These are phyloP conservation scores for Senna tora DNA, from an alignment of 306 rosid species.

Conservation along the genomic window DNA sequence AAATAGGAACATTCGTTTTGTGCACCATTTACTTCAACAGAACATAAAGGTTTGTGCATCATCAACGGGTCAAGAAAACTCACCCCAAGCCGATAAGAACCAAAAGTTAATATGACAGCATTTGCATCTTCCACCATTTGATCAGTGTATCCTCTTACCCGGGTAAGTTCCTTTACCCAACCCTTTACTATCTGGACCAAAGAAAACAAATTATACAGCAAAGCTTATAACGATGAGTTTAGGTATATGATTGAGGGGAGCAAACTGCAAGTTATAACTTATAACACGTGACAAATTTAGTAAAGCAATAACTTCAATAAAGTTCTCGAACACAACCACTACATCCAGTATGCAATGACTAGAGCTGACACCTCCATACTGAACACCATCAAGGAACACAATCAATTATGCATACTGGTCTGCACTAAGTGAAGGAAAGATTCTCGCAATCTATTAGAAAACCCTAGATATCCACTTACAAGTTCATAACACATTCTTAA, in stretches of 20 bases:
- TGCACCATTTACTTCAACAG: not conserved
- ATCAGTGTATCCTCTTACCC: constrained; percentile 78
- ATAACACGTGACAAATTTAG: not conserved
- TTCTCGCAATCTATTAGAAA: no score
- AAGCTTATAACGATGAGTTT: not conserved
- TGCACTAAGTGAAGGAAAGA: no score
- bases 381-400: not conserved
- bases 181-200: constrained; percentile 65
- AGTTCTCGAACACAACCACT: not conserved
- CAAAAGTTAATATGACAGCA: constrained; percentile 63
- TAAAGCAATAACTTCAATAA: constrained; percentile 2
- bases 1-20: not conserved
- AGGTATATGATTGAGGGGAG: not conserved
- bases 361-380: not conserved
- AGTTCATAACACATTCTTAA: not conserved
- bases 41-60: not conserved
- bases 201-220: constrained; percentile 22
- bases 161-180: constrained; percentile 88
- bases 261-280: not conserved
- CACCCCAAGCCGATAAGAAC: constrained; percentile 81
- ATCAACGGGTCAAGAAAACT: constrained; percentile 36
- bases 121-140: constrained; percentile 96
- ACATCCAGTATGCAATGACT: not conserved
- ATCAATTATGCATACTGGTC: no score
- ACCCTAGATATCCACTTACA: no score